Conservation (phyloP, 2,329 filamentous ascomycete species). For the Lachnellula hyalina region DNA sequence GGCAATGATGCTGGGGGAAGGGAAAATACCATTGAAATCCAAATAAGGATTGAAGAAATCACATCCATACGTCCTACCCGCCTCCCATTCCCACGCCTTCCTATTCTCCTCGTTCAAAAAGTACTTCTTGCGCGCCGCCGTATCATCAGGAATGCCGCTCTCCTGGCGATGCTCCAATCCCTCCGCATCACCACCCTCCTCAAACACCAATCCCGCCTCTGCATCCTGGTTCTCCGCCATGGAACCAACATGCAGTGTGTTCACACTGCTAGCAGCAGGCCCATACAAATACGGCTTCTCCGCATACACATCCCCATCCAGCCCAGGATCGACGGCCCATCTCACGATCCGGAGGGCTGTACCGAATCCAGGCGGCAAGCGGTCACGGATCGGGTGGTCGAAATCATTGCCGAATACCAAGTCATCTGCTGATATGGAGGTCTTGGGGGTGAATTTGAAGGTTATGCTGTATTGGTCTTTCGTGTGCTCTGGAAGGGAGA, state of each 20-base stretch:
- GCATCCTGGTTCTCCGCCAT: conserved; percentile 31
- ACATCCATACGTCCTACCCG: conserved; percentile 53
- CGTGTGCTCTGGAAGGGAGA: conserved; percentile 63
- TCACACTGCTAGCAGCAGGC: conserved; percentile 73
- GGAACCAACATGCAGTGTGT: conserved; percentile 62
- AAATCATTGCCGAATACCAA: conserved; percentile 96
- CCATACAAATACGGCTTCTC: conserved; percentile 85
- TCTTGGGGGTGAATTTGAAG: conserved; percentile 71
- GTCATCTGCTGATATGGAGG: conserved; percentile 38
- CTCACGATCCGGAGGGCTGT: conserved; percentile 80
- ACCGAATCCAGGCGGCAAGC: conserved; percentile 79
- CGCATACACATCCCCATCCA: conserved; percentile 85
- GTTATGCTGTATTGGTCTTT: conserved; percentile 81
- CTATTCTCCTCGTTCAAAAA: conserved; percentile 53
- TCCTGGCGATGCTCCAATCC: conserved; percentile 37
- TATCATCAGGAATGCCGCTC: conserved; percentile 35
- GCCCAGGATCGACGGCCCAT: conserved; percentile 84
- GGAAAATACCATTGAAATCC: conserved; percentile 64
- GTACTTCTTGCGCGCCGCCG: conserved; percentile 49
- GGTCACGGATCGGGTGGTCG: conserved; percentile 80
- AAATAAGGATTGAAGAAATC: conserved; percentile 92
- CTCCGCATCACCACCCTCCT: conserved; percentile 38
- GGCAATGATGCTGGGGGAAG: background rate
- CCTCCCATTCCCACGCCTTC: conserved; percentile 55
- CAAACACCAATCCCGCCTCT: conserved; percentile 23